A percentile compares a stretch with the other conserved stretches of the same genome.
These are phyloP conservation scores for Chlorencoelia australis DNA, from an alignment of 2,329 filamentous ascomycete species.

Conservation along the genomic window DNA sequence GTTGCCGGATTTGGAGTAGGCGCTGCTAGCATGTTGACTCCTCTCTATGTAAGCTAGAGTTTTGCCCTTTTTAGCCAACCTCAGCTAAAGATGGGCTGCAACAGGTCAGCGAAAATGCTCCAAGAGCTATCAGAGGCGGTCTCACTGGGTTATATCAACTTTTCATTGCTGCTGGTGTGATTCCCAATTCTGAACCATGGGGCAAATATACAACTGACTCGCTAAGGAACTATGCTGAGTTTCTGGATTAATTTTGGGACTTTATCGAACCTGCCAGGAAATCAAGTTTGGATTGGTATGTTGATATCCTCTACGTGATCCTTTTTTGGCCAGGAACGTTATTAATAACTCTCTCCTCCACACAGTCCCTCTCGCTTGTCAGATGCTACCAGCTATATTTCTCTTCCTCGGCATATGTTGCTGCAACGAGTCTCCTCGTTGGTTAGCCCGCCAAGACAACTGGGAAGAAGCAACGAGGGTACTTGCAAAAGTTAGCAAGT, in stretches of 20 bases:
- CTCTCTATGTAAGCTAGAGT: slow-evolving; percentile 21
- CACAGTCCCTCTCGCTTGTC: slow-evolving; percentile 54
- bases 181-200: slow-evolving; percentile 14
- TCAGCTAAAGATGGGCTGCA: slow-evolving; percentile 37
- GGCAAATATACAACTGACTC: background rate
- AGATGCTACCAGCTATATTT: slow-evolving; percentile 52
- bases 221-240: slow-evolving; percentile 29
- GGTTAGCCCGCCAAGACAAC: slow-evolving; percentile 55
- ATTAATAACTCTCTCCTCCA: slow-evolving; percentile 34
- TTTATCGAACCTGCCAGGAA: slow-evolving; percentile 2
- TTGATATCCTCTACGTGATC: background rate
- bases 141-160: slow-evolving; percentile 41
- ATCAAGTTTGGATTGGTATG: slow-evolving; percentile 4
- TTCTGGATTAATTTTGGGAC: slow-evolving; percentile 36
- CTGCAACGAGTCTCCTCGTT: slow-evolving; percentile 53
- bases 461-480: slow-evolving; percentile 53
- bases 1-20: slow-evolving; percentile 40
- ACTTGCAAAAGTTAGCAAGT: slow-evolving; percentile 39
- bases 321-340: too few species aligned
- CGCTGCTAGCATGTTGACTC: slow-evolving; percentile 33
- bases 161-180: slow-evolving; percentile 30
- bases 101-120: slow-evolving; percentile 39
- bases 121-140: slow-evolving; percentile 40
- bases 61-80: slow-evolving; percentile 10
- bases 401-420: slow-evolving; percentile 51